Evolutionary conservation across 208 protist genomes (phyloP).

Genomic region (Trypanosoma rangeli): DNA sequence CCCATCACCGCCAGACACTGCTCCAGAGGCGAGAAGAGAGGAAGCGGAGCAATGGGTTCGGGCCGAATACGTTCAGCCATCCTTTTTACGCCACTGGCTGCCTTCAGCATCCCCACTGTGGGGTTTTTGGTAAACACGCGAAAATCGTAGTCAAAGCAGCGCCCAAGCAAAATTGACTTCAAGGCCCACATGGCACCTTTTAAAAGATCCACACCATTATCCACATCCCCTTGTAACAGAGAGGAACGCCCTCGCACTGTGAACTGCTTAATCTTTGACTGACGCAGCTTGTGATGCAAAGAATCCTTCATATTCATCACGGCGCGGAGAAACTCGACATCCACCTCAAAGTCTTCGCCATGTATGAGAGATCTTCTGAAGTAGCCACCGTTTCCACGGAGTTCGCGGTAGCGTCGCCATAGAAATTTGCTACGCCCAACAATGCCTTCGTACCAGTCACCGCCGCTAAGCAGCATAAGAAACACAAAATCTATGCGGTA

Average conservation of each 20-base stretch:
- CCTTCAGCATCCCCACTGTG: conserved; percentile 35
- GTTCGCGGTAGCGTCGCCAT: conserved; percentile 72
- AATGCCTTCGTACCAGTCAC: conserved; percentile 84
- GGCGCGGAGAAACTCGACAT: conserved; percentile 65
- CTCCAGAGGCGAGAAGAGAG: conserved; percentile 45
- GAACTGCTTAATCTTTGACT: conserved; percentile 18
- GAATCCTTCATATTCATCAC: conserved; percentile 29
- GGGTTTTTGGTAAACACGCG: conserved; percentile 8
- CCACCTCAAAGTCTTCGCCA: conserved; percentile 40
- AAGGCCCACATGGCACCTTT: conserved; percentile 78
- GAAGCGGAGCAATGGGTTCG: conserved; percentile 3
- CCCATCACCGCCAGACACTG: conserved; percentile 80
- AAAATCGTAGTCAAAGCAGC: conserved; percentile 74
- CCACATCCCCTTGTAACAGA: conserved; percentile 10
- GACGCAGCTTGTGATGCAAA: conserved; percentile 5
- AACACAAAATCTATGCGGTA: conserved; percentile 88
- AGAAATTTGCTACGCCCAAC: conserved; percentile 35
- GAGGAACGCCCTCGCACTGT: background rate
- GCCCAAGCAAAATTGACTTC: conserved; percentile 40
- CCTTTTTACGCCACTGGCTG: conserved; percentile 24
- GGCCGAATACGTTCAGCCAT: conserved; percentile 8
- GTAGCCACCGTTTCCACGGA: conserved; percentile 68
- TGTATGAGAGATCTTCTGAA: conserved; percentile 47
- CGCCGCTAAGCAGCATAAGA: conserved; percentile 69
- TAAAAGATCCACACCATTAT: conserved; percentile 54